Evolutionary conservation across 257 asterid species (phyloP), one percentile per base, ranked within the genome.

Genomic region (Cordia subcordata): DNA sequence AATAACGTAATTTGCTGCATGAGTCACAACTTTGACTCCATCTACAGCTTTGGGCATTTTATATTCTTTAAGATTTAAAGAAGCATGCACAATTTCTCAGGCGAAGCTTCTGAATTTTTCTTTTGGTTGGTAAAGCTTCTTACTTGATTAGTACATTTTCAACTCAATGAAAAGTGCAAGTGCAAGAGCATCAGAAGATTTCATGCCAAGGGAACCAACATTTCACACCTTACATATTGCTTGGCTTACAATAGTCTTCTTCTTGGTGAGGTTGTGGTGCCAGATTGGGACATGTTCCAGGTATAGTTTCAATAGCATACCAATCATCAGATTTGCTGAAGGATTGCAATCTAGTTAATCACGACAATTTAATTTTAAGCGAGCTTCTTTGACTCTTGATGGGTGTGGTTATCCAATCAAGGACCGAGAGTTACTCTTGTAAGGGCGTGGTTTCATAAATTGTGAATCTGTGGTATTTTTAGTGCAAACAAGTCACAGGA

Each of bases 201-300:
- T 82, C 74, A 77, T 79, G 79, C 87, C 94, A 6, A 49, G 65
- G 8, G 85, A 80, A 53, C 90, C 82, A 1, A 70, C 66, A 0
- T 72, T 76, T 40, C 87, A 85, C 70, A 80, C 94, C 12, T 15
- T 80, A 55, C 90, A 85, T 65, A 63, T 85, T 38, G 82, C 82
- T 8, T 82, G 46, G 65, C 85, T 3, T 84, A 76, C 73, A 81
- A 79, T 56, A 81, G 88, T 21, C 80, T 84, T 63, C 79, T 81
- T 20, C 57, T 81, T 0, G 92, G 88, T 13, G 86, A 84, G 54
- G 64, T 79, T 27, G 60, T 70, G 19, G 84, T 77, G 13, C 86
- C 92, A 1, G 88, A 84, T 50, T 84, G 92, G 92, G 88, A 84
- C 53, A 81, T 81, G 92, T 81, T 84, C 77, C 88, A 84, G 55